phyloP scores from a whole-genome alignment of 1,284 basidiomycete genomes.

The Cystobasidium sp. region DNA sequence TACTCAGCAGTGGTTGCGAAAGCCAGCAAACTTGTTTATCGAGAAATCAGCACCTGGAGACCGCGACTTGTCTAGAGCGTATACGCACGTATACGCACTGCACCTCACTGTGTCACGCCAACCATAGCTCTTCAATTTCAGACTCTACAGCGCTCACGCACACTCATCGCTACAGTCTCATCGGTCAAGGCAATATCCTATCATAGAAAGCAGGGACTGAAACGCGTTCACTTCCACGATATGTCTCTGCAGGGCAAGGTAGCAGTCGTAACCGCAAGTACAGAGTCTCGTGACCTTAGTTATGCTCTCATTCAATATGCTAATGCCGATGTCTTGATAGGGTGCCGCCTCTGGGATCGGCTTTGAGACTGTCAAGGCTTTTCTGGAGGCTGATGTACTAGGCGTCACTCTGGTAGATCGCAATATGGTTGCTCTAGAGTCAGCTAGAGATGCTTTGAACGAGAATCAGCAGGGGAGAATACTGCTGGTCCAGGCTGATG shows the following conservation, averaged over 20 bases:
- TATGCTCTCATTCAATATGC: neutral
- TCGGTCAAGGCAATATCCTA: too few relatives aligned
- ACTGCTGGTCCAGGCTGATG: slow-evolving; percentile 8
- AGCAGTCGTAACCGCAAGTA: slow-evolving; percentile 13
- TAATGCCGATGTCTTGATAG: neutral
- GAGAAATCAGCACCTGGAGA: too few relatives aligned
- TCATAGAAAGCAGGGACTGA: neutral
- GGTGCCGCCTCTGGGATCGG: slow-evolving; percentile 29
- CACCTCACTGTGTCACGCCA: too few relatives aligned
- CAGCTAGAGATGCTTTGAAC: neutral
- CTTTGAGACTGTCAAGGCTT: slow-evolving; percentile 14
- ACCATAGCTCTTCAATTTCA: too few relatives aligned
- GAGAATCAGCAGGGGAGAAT: neutral
- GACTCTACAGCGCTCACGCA: too few relatives aligned
- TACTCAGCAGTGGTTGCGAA: too few relatives aligned
- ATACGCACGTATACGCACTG: too few relatives aligned
- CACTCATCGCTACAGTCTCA: too few relatives aligned
- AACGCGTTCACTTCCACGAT: neutral
- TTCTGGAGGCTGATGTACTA: neutral
- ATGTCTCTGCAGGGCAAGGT: slow-evolving; percentile 7
- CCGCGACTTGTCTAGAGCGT: too few relatives aligned
- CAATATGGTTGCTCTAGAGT: neutral
- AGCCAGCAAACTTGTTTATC: too few relatives aligned
- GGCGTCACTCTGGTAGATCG: slow-evolving; percentile 18
- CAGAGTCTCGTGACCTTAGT: neutral